These are phyloP conservation scores for Ustanciosporium gigantosporum DNA, from an alignment of 1,284 basidiomycete species.

Conservation along the genomic window DNA sequence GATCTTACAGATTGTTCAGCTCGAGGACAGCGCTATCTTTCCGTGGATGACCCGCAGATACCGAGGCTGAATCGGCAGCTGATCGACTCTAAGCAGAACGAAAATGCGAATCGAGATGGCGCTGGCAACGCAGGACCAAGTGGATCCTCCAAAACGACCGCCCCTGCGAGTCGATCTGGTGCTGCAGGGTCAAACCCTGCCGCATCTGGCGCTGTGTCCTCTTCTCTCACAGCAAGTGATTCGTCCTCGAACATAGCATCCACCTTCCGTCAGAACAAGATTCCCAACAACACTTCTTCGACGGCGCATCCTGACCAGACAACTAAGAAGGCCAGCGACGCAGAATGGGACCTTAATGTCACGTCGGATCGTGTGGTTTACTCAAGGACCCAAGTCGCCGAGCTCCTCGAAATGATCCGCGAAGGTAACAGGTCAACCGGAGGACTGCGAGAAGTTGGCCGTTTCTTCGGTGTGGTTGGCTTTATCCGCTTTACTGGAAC, in stretches of 20 bases:
- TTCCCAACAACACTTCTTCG: background rate
- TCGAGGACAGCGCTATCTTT: slow-evolving; percentile 37
- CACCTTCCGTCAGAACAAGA: too few species aligned
- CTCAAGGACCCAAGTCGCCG: slow-evolving; percentile 81
- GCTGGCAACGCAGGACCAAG: background rate
- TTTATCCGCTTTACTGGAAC: slow-evolving; percentile 58
- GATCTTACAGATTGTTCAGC: slow-evolving; percentile 20
- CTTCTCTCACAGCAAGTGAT: too few species aligned
- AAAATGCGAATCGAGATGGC: background rate
- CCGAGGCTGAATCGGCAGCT: slow-evolving; percentile 29
- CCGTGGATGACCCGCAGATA: slow-evolving; percentile 30
- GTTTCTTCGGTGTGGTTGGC: slow-evolving; percentile 68
- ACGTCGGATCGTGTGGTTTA: slow-evolving; percentile 67
- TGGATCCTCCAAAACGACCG: background rate
- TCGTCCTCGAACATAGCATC: too few species aligned
- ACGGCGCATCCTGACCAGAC: background rate
- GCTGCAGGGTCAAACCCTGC: background rate
- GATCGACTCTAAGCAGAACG: slow-evolving; percentile 26
- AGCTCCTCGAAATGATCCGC: slow-evolving; percentile 88
- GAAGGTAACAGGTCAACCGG: slow-evolving; percentile 88
- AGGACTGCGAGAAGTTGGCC: slow-evolving; percentile 74
- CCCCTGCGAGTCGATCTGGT: background rate
- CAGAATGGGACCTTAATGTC: slow-evolving; percentile 53
- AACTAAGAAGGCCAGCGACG: background rate
- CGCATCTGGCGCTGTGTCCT: background rate